Conservation (phyloP, 1,284 basidiomycete genomes). For the Papiliotrema laurentii region DNA sequence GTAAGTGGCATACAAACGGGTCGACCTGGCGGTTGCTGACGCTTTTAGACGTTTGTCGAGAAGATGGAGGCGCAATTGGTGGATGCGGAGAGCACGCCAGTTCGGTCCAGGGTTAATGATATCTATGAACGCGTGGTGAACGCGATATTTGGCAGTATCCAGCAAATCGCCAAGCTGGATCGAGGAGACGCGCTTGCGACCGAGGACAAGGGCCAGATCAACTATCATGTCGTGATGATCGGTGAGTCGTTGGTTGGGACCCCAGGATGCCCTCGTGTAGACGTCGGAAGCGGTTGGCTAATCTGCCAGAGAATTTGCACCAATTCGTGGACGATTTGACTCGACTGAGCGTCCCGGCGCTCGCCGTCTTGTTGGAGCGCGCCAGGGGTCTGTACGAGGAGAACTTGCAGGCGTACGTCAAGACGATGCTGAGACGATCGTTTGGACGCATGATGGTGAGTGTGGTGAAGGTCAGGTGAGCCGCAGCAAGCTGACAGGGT, state of each 20-base stretch:
- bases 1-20: conserved; percentile 38
- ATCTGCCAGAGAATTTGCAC: conserved; percentile 82
- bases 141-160: conserved; percentile 84
- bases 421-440: conserved; percentile 77
- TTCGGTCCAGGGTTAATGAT: conserved; percentile 70
- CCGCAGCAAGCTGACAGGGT: background rate
- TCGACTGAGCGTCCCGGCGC: conserved; percentile 57
- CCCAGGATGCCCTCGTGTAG: background rate
- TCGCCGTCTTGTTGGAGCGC: conserved; percentile 63
- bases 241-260: conserved; percentile 56
- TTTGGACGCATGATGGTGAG: conserved; percentile 83
- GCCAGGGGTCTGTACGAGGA: conserved; percentile 84
- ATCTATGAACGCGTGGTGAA: conserved; percentile 85
- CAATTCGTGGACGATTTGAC: conserved; percentile 79
- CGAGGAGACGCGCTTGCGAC: conserved; percentile 58
- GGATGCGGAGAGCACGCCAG: conserved; percentile 68
- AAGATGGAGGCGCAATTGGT: conserved; percentile 83
- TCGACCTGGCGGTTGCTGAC: background rate
- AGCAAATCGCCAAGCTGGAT: conserved; percentile 90
- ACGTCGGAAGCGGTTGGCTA: conserved; percentile 4
- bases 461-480: conserved; percentile 11
- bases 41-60: conserved; percentile 63
- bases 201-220: conserved; percentile 93
- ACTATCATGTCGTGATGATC: conserved; percentile 92
- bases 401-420: conserved; percentile 78